Evolutionary conservation across 2,329 filamentous ascomycete genomes (phyloP).

Genomic region (Ophiostoma perfectum): DNA sequence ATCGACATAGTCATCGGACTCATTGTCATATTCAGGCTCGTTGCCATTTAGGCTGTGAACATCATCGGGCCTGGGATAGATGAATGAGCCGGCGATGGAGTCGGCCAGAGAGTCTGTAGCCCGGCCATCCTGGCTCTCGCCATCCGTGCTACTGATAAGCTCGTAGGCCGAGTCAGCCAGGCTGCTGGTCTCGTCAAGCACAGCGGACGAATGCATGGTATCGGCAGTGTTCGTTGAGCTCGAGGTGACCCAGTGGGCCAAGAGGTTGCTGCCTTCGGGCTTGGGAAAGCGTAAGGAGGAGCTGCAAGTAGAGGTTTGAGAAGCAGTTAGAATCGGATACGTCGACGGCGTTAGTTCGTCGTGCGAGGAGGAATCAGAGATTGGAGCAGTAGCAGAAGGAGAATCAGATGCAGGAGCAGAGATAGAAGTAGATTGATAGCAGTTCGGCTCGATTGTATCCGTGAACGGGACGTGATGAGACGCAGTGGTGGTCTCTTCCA

Average conservation of each 20-base stretch:
- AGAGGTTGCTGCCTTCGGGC: slow-evolving; percentile 49
- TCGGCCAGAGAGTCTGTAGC: slow-evolving; percentile 42
- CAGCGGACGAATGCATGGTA: slow-evolving; percentile 41
- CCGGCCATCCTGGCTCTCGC: slow-evolving; percentile 47
- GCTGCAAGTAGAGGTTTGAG: slow-evolving; percentile 10
- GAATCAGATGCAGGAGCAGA: slow-evolving; percentile 5
- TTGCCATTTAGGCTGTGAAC: slow-evolving; percentile 32
- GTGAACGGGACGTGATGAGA: slow-evolving; percentile 18
- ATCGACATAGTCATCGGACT: slow-evolving; percentile 39
- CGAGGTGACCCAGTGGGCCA: slow-evolving; percentile 56
- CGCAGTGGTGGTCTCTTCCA: slow-evolving; percentile 26
- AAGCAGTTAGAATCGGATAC: slow-evolving; percentile 11
- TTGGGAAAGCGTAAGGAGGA: slow-evolving; percentile 51
- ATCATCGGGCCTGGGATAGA: slow-evolving; percentile 29
- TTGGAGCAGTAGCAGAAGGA: neutral
- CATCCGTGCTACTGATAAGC: slow-evolving; percentile 49
- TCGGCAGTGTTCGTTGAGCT: slow-evolving; percentile 44
- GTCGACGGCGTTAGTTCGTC: neutral
- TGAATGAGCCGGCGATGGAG: slow-evolving; percentile 32
- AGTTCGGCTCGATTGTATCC: slow-evolving; percentile 7
- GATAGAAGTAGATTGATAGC: slow-evolving; percentile 21
- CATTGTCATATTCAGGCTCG: slow-evolving; percentile 46
- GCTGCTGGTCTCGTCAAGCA: slow-evolving; percentile 43
- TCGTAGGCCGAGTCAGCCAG: slow-evolving; percentile 54
- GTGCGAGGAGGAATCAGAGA: neutral